Percentiles rank a stretch among this genome's conserved stretches.
Conservation (phyloP, 352 stramenopile genomes). For the Phytophthora tubulina region DNA sequence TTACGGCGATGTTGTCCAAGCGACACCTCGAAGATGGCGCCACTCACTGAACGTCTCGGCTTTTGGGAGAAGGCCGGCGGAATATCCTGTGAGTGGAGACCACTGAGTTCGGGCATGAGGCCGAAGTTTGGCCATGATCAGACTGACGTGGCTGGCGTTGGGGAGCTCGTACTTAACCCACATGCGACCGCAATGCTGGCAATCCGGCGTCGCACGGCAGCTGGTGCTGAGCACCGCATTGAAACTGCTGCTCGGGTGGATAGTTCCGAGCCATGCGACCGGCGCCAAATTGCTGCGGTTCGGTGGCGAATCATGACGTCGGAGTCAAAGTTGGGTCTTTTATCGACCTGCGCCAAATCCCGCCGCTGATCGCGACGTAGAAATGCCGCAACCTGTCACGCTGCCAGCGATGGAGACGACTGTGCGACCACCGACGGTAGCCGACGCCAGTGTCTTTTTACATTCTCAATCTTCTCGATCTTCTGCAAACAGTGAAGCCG, state of each 20-base stretch:
- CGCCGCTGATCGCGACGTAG: conserved; percentile 17
- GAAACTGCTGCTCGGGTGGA: conserved; percentile 11
- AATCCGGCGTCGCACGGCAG: background rate
- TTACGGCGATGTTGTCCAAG: background rate
- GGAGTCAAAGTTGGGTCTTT: background rate
- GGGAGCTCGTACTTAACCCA: conserved; percentile 3
- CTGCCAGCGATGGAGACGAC: background rate
- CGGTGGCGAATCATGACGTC: background rate
- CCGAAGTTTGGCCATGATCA: conserved; percentile 21
- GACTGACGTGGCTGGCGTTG: conserved; percentile 4
- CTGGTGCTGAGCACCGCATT: conserved; percentile 10
- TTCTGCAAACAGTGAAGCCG: background rate
- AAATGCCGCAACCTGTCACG: conserved; percentile 11
- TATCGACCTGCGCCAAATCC: conserved; percentile 12
- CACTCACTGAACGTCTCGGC: conserved; percentile 1
- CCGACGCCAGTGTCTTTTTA: background rate
- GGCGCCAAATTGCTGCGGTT: conserved; percentile 4
- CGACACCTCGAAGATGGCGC: background rate
- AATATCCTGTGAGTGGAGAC: conserved; percentile 5
- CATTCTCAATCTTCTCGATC: conserved; percentile 11
- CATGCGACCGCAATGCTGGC: conserved; percentile 12
- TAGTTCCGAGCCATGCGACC: conserved; percentile 7
- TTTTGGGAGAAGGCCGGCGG: conserved; percentile 5
- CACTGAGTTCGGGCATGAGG: conserved; percentile 4
- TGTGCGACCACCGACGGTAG: too few relatives aligned